Evolutionary conservation across 306 rosid genomes (phyloP).

Genomic region (Vicia villosa): DNA sequence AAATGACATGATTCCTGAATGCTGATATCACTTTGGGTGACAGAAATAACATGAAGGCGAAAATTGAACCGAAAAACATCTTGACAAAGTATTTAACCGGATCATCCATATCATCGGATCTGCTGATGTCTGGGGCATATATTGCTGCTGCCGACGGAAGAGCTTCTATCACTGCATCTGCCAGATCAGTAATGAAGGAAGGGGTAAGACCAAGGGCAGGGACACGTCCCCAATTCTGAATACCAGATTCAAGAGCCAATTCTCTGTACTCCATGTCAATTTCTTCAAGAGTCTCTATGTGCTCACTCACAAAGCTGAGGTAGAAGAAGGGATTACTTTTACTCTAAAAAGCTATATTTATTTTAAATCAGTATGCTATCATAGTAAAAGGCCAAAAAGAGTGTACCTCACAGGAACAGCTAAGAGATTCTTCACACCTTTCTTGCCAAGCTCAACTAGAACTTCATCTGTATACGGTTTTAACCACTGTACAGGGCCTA

Average conservation of each 20-base stretch:
- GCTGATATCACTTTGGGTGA: constrained; percentile 71
- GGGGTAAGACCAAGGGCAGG: constrained; percentile 91
- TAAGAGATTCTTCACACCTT: constrained; percentile 86
- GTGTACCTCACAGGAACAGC: constrained; percentile 97
- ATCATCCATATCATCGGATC: constrained; percentile 59
- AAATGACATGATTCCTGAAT: constrained; percentile 58
- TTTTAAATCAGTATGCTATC: neutral
- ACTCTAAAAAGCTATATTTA: constrained; percentile 18
- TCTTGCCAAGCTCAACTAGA: constrained; percentile 95
- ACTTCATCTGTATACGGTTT: constrained; percentile 97
- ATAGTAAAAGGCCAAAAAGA: neutral
- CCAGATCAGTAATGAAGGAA: constrained; percentile 82
- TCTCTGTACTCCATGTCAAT: constrained; percentile 95
- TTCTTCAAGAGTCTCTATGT: constrained; percentile 98
- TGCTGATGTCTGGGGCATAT: constrained; percentile 45
- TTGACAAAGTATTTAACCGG: constrained; percentile 56
- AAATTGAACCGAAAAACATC: constrained; percentile 76
- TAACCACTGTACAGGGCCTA: constrained; percentile 99
- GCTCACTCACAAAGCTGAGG: constrained; percentile 96
- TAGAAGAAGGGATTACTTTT: constrained; percentile 21
- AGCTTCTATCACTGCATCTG: constrained; percentile 94
- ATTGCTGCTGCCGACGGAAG: constrained; percentile 81
- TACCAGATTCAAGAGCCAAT: constrained; percentile 91
- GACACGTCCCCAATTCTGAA: constrained; percentile 95
- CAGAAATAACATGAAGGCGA: constrained; percentile 68